Evolutionary conservation across 768 basidiomycete species (phyloP), one percentile per base, ranked within the genome.

Genomic region (Megacollybia marginata): DNA sequence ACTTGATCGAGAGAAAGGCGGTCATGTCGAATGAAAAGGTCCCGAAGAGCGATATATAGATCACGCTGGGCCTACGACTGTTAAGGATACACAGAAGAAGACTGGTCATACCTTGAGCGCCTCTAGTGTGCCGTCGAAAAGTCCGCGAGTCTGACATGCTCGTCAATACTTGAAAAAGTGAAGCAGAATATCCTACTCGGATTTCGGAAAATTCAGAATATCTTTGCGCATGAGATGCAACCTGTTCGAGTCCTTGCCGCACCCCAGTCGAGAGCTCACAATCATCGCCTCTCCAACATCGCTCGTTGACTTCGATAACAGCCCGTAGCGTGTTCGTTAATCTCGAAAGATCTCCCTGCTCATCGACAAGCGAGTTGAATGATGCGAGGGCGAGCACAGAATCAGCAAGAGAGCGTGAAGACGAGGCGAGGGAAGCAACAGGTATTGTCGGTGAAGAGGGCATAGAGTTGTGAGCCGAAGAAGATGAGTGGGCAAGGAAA

Each of bases 1-100:
- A 92, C 90, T 54, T 88, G 83, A 60, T 97, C 95, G 35, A 82
- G 75, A 0, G 92, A 90, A 40, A 94, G 75, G n/a, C 90, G 82
- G 54, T 94, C 92, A 55, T 92, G 86, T 18, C 93, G 82, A 48
- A 84, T 72, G 61, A 94, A 88, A 7, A 95, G 74, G 58, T 96
- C 93, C 34, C 89, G 80, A 61, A 86, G 85, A 6, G 92, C 85
- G 46, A 92, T 71, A 62, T 92, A 94, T 8, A 97, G 72, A 62
- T 94, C 90, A 28, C 90, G 81, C 66, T 96, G 83, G 43, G 68
- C 68, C 81, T 92, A 68, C 42, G 48, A 7, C 12, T 44, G 48
- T 5, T 49, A 19, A 45, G 54, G 60, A 45, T 32, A 47, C 5
- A 42, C 53, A 44, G 33, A 40, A 52, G 3, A 49, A 19, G 8